These are phyloP conservation scores for Fraxinus sp. DNA, from an alignment of 305 asterid genomes.

Conservation along the genomic window DNA sequence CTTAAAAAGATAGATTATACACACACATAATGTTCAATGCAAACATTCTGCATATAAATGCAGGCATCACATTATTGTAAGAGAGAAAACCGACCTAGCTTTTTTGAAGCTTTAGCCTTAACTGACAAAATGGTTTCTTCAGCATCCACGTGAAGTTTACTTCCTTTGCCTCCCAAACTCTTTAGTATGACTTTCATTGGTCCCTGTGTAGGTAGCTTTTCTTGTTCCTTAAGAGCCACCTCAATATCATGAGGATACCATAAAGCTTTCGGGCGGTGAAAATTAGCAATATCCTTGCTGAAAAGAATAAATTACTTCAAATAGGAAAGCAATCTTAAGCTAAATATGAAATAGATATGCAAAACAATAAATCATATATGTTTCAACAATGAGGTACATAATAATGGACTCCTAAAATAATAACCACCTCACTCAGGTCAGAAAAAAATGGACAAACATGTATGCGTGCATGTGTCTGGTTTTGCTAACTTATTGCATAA, in stretches of 20 bases:
- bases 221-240: constrained; percentile 79
- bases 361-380: neutral
- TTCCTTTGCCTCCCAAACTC: constrained; percentile 98
- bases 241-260: constrained; percentile 99
- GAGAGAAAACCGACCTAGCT: constrained; percentile 63
- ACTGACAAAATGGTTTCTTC: constrained; percentile 83
- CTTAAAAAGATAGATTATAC: neutral
- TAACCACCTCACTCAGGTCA: neutral
- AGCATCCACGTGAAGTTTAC: constrained; percentile 90
- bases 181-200: constrained; percentile 91
- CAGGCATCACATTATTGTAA: constrained; percentile 14
- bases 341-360: neutral
- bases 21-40: neutral
- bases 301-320: constrained; percentile 37
- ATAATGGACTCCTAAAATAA: neutral
- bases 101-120: constrained; percentile 94
- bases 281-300: constrained; percentile 97
- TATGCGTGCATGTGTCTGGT: neutral
- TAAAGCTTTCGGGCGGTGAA: constrained; percentile 93
- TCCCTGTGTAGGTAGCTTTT: constrained; percentile 69
- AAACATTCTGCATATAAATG: constrained; percentile 5
- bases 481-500: neutral
- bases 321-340: constrained; percentile 18
- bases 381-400: neutral
- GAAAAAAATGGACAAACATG: neutral